Evolutionary conservation across 768 basidiomycete genomes (phyloP), one percentile per base, ranked within the genome.

Genomic region (Macrocybe gigantea): DNA sequence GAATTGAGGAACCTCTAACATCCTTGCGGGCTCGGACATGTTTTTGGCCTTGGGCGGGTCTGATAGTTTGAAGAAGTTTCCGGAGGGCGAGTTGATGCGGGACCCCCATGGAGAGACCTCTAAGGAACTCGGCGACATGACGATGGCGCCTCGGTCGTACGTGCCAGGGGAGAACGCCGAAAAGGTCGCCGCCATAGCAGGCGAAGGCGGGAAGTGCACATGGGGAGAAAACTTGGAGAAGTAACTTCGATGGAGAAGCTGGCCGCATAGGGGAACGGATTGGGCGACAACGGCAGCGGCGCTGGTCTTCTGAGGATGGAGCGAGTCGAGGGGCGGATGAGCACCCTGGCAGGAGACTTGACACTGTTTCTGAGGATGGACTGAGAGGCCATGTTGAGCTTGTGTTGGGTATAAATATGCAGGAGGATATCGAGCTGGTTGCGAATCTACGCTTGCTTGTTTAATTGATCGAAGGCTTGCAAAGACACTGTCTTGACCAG

Each of bases 141-240:
- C 66, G 60, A 83, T 82, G 7, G 85, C 76, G 0, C 72, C 75
- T 36, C 85, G 79, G 60, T 87, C 85, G 57, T 85, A 86, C 1
- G 71, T 71, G 43, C 69, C 58, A 0, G 83, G 63, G 0, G 83
- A 82, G 59, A 83, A 77, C 5, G 79, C 75, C 15, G 71, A 64
- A 60, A 75, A 78, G 5, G 77, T 81, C 15, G 78, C 71, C 8
- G 73, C 72, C 46, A 86, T 67, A 34, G 69, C 60, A 9, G 83
- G 78, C 1, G 82, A 78, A 9, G 80, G 76, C 6, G 82, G 80
- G 56, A 87, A 86, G 63, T 80, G 82, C 48, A 86, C 83, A 57
- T 78, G 82, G 3, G 73, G 68, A 5, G 72, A 75, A 45, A 60
- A 64, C 33, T 59, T 53, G 14, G 60, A 56, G 1, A 62, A 15